Percentiles rank a stretch among this genome's conserved stretches.
Conservation (phyloP, 306 rosid genomes). For the Vicia faba region DNA sequence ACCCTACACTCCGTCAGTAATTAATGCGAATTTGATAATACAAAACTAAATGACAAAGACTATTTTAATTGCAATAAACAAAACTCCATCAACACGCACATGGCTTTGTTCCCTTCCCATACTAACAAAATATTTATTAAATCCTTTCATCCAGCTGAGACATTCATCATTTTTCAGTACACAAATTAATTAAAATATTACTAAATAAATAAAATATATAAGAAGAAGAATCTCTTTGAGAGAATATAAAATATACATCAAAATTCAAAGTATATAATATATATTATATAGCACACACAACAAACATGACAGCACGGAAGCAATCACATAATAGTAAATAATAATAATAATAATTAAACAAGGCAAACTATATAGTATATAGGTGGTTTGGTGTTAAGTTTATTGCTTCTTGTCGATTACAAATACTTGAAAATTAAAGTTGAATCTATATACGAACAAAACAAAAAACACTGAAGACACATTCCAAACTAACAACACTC, state of each 20-base stretch:
- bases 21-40: slow-evolving; percentile 45
- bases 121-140: slow-evolving; percentile 40
- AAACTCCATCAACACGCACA: slow-evolving; percentile 74
- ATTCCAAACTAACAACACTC: slow-evolving; percentile 50
- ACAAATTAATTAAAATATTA: slow-evolving; percentile 26
- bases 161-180: slow-evolving; percentile 36
- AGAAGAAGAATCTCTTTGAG: slow-evolving; percentile 49
- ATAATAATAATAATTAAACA: slow-evolving; percentile 43
- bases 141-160: slow-evolving; percentile 44
- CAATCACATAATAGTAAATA: slow-evolving; percentile 42
- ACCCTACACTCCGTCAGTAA: slow-evolving; percentile 44
- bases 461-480: slow-evolving; percentile 56
- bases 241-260: slow-evolving; percentile 37
- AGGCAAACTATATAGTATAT: slow-evolving; percentile 55
- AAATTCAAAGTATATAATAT: slow-evolving; percentile 47
- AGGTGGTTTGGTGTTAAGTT: slow-evolving; percentile 63
- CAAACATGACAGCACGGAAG: slow-evolving; percentile 61
- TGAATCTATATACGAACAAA: slow-evolving; percentile 66
- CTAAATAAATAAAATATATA: slow-evolving; percentile 40
- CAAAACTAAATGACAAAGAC: slow-evolving; percentile 45
- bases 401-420: slow-evolving; percentile 74
- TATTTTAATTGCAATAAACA: slow-evolving; percentile 48
- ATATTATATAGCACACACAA: slow-evolving; percentile 44
- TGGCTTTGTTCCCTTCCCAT: slow-evolving; percentile 81
- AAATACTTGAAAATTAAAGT: slow-evolving; percentile 50